Percentiles rank a stretch among this genome's conserved stretches.
These are phyloP conservation scores for Meyerozyma guilliermondii DNA, from an alignment of 1,139 yeast genomes.

Conservation along the genomic window DNA sequence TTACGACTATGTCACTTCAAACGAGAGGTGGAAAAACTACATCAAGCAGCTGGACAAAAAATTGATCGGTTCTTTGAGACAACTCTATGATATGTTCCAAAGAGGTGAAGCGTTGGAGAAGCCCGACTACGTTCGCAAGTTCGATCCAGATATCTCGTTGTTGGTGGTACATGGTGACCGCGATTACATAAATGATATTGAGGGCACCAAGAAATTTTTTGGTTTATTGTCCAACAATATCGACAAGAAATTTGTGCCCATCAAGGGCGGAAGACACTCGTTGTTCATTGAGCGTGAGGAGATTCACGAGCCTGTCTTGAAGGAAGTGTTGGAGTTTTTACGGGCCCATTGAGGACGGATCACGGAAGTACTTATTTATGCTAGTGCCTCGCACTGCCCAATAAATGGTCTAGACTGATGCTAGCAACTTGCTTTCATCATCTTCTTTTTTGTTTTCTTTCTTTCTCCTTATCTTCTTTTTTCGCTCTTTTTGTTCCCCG, in stretches of 20 bases:
- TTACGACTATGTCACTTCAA: slow-evolving; percentile 51
- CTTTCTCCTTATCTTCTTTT: too few relatives aligned
- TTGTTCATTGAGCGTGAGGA: slow-evolving; percentile 41
- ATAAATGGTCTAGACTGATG: too few relatives aligned
- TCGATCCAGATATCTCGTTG: slow-evolving; percentile 36
- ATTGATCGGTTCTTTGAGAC: slow-evolving; percentile 39
- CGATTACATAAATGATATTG: slow-evolving; percentile 49
- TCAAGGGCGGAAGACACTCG: slow-evolving; percentile 39
- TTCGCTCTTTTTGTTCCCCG: too few relatives aligned
- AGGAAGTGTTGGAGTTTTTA: slow-evolving; percentile 37
- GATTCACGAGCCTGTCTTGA: slow-evolving; percentile 26
- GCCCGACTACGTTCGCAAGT: slow-evolving; percentile 36
- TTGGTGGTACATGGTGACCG: slow-evolving; percentile 29
- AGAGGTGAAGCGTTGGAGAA: slow-evolving; percentile 54
- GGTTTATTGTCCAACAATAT: slow-evolving; percentile 26
- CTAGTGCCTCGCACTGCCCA: too few relatives aligned
- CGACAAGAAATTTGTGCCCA: slow-evolving; percentile 21
- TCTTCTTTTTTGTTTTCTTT: too few relatives aligned
- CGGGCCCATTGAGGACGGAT: slow-evolving; percentile 16
- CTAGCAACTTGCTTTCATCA: too few relatives aligned
- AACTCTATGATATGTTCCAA: slow-evolving; percentile 56
- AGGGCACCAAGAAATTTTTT: slow-evolving; percentile 48
- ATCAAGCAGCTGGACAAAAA: slow-evolving; percentile 32
- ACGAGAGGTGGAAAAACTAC: slow-evolving; percentile 43
- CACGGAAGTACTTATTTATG: too few relatives aligned